Evolutionary conservation across 2,329 filamentous ascomycete genomes (phyloP).

Genomic region (Helotiales sp.): DNA sequence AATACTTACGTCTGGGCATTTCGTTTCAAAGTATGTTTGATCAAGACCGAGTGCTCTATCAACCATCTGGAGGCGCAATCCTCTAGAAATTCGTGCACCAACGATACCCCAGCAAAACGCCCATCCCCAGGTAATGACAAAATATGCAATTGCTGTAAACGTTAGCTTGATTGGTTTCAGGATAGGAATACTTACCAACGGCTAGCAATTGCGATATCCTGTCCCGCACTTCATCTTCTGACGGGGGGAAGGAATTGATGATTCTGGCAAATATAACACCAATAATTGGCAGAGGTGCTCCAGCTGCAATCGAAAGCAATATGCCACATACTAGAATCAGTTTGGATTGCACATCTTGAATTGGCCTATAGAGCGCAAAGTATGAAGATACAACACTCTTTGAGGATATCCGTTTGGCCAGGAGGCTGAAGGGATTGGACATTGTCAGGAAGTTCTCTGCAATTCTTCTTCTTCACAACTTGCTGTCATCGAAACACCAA

Average conservation of each 20-base stretch:
- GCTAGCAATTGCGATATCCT: conserved; percentile 42
- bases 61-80: conserved; percentile 46
- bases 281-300: conserved; percentile 62
- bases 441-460: conserved; percentile 13
- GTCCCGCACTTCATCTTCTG: conserved; percentile 41
- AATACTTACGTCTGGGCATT: conserved; percentile 48
- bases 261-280: conserved; percentile 65
- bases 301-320: conserved; percentile 54
- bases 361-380: conserved; percentile 45
- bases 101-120: conserved; percentile 50
- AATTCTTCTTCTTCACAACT: conserved; percentile 10
- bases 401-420: conserved; percentile 41
- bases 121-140: conserved; percentile 49
- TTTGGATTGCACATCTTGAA: conserved; percentile 41
- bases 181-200: conserved; percentile 18
- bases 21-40: conserved; percentile 51
- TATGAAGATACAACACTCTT: conserved; percentile 47
- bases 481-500: conserved; percentile 14
- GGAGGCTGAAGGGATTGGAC: conserved; percentile 6
- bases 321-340: conserved; percentile 40
- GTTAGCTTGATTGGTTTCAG: neutral
- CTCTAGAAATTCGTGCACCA: conserved; percentile 48
- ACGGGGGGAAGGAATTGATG: conserved; percentile 56
- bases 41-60: conserved; percentile 50
- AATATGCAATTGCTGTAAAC: conserved; percentile 44